These are phyloP conservation scores for Cytospora leucostoma DNA, from an alignment of 2,329 filamentous ascomycete genomes.

Conservation along the genomic window DNA sequence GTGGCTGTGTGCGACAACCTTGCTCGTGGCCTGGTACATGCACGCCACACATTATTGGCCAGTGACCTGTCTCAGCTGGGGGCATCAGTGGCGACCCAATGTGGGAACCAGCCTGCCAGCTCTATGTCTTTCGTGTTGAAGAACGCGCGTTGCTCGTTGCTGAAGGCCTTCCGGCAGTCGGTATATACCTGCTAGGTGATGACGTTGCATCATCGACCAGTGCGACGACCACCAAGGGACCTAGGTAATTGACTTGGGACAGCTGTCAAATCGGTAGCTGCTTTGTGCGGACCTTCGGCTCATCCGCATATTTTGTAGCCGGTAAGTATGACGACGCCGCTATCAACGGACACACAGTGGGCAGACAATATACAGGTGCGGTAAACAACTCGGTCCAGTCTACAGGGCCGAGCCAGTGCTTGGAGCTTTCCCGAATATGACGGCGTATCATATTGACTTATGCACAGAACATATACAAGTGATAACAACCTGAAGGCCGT, in stretches of 20 bases:
- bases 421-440: background rate
- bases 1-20: slow-evolving; percentile 12
- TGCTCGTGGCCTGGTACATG: background rate
- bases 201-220: background rate
- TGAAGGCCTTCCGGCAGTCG: background rate
- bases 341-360: background rate
- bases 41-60: slow-evolving; percentile 4
- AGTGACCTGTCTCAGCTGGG: slow-evolving; percentile 13
- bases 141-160: too few species aligned
- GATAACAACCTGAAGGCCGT: background rate
- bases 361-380: background rate
- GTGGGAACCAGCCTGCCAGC: background rate
- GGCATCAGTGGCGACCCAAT: slow-evolving; percentile 10
- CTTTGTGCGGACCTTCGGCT: background rate
- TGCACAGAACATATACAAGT: slow-evolving; percentile 3
- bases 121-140: too few species aligned
- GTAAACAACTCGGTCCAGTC: background rate
- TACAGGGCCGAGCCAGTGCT: background rate
- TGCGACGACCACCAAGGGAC: too few species aligned
- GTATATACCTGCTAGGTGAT: background rate
- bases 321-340: background rate
- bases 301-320: too few species aligned
- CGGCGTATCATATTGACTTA: background rate
- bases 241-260: background rate
- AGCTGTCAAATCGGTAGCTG: background rate